A percentile compares a stretch with the other conserved stretches of the same genome.
These are phyloP conservation scores for Cladosporium sp. DNA, from an alignment of 2,329 filamentous ascomycete species.

Conservation along the genomic window DNA sequence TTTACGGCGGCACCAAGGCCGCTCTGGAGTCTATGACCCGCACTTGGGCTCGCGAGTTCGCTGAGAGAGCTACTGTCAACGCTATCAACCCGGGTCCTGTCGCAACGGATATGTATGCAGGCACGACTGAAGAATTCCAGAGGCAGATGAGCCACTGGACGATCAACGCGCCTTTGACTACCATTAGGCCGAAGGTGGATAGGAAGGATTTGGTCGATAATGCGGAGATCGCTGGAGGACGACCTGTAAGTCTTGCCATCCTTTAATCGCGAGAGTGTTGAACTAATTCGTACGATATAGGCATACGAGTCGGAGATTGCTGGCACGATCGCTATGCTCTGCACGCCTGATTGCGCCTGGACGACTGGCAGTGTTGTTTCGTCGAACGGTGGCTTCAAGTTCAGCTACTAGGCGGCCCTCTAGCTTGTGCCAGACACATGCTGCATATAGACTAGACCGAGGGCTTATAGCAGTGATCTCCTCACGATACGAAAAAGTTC, in stretches of 20 bases:
- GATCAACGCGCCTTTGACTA: conserved; percentile 61
- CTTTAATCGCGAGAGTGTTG: neutral
- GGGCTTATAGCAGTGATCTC: neutral
- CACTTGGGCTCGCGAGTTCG: conserved; percentile 61
- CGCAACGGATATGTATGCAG: conserved; percentile 62
- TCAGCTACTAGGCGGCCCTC: conserved; percentile 33
- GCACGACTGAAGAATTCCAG: conserved; percentile 55
- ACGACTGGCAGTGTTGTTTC: conserved; percentile 73
- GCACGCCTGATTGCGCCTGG: conserved; percentile 67
- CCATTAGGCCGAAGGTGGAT: conserved; percentile 59
- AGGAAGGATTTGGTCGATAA: conserved; percentile 50
- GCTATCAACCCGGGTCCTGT: conserved; percentile 64
- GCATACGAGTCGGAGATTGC: conserved; percentile 69
- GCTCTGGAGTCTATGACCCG: conserved; percentile 67
- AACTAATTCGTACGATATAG: conserved; percentile 17
- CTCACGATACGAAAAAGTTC: no score
- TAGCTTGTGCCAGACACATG: neutral
- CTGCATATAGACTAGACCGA: neutral
- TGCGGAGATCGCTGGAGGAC: conserved; percentile 47
- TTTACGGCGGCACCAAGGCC: conserved; percentile 65
- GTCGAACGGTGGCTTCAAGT: conserved; percentile 73
- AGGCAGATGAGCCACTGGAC: conserved; percentile 57
- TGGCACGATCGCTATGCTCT: conserved; percentile 72
- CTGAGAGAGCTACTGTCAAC: conserved; percentile 61
- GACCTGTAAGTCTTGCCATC: conserved; percentile 36